These are phyloP conservation scores for Spathaspora jeffriesii DNA, from an alignment of 1,139 yeast genomes.

Conservation along the genomic window DNA sequence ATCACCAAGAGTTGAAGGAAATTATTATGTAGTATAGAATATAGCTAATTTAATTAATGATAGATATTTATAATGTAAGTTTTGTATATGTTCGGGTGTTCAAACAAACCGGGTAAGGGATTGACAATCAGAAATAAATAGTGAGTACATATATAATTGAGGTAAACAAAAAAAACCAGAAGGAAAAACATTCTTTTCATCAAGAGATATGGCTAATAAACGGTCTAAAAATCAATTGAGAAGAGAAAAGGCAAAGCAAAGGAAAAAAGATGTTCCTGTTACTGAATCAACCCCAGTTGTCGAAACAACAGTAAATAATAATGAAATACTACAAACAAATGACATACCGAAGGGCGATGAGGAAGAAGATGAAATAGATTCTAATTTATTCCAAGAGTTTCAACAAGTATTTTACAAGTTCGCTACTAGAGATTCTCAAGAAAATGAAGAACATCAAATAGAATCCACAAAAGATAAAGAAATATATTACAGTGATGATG, in stretches of 20 bases:
- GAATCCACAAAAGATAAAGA: constrained; percentile 1
- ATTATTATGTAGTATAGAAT: neutral
- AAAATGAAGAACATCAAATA: neutral
- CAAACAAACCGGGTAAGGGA: neutral
- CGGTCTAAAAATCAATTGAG: constrained; percentile 65
- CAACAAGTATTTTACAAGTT: constrained; percentile 45
- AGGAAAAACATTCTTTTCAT: constrained; percentile 4
- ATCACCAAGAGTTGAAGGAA: neutral
- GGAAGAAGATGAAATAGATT: constrained; percentile 8
- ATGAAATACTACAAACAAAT: neutral
- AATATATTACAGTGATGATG: constrained; percentile 5
- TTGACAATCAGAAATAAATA: no score
- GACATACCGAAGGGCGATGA: neutral
- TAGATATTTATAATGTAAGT: neutral
- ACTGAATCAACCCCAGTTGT: neutral
- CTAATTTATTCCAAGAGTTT: constrained; percentile 42
- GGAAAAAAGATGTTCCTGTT: constrained; percentile 26
- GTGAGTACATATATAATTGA: neutral
- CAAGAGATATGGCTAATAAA: constrained; percentile 21
- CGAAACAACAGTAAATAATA: neutral
- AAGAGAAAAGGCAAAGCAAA: constrained; percentile 57
- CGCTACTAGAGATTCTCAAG: constrained; percentile 17
- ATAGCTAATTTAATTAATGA: neutral
- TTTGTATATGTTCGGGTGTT: neutral
- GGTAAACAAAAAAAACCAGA: neutral